Evolutionary conservation across 1,284 basidiomycete species (phyloP).

Genomic region (Termitomyces sp.): DNA sequence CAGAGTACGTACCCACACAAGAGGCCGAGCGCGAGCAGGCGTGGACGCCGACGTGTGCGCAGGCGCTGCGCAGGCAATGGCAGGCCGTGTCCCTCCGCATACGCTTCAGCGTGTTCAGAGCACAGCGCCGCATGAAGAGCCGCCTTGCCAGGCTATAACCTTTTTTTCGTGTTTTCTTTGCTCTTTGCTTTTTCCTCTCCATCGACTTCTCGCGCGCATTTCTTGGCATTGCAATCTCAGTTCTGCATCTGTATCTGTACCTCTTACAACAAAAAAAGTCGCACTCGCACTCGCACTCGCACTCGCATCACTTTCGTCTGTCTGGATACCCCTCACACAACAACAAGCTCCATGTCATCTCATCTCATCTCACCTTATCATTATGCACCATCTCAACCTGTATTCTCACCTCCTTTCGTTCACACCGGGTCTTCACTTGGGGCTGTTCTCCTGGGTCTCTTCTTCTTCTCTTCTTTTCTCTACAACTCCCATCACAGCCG

Average conservation of each 20-base stretch:
- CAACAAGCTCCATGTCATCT: not conserved
- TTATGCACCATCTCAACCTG: not conserved
- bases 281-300: too few relatives aligned
- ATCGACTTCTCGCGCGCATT: not conserved
- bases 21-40: conserved; percentile 30
- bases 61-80: conserved; percentile 53
- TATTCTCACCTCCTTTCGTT: not conserved
- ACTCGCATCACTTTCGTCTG: too few relatives aligned
- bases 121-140: conserved; percentile 41
- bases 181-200: conserved; percentile 13
- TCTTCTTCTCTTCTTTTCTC: too few relatives aligned
- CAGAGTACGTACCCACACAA: conserved; percentile 8
- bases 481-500: too few relatives aligned
- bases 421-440: not conserved
- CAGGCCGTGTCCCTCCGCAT: conserved; percentile 49
- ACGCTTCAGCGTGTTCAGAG: conserved; percentile 54
- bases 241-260: conserved; percentile 5
- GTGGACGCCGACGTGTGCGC: conserved; percentile 48
- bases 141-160: conserved; percentile 15
- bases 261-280: too few relatives aligned
- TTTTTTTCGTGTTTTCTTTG: conserved; percentile 10
- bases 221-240: conserved; percentile 8
- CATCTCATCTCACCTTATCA: not conserved
- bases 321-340: not conserved
- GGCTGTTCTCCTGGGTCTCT: too few relatives aligned